Evolutionary conservation across 495 filamentous ascomycete species (phyloP), one percentile per base, ranked within the genome.

Genomic region (Penicillium turbatum): DNA sequence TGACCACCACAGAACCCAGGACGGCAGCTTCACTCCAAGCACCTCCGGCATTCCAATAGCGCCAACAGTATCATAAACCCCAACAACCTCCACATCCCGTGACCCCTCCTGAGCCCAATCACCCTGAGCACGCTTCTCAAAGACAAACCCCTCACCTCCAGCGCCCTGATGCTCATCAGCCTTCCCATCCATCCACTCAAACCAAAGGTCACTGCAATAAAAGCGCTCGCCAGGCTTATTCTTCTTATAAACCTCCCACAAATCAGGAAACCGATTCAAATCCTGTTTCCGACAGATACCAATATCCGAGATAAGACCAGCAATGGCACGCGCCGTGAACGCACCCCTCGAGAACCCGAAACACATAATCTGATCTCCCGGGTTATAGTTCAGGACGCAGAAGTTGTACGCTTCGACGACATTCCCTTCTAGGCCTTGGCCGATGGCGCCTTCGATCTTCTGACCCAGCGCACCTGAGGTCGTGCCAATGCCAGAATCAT

Each of bases 11-110:
- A 19, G 9, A 3, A 26, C 19, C 15, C 39, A 46, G 1, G 48
- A 46, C 2, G 60, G 56, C 3, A 63, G 24, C 26, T 62, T 62
- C 6, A 65, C 15, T 2, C 63, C 60, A 2, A 65, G 16, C 1
- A 65, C 56, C 30, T 56, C 59, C 1, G 62, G 62, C 53, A 65
- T 60, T 24, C 62, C 63, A 42, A 65, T 46, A 16, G 60, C 43
- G 10, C 78, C 82, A 7, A 86, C 83, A 0, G 82, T 86, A 57
- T 86, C 82, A 68, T 70, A 86, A 4, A 84, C 81, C 15, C 75
- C 82, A 29, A 85, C 71, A 3, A 76, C 69, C 51, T 78, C 72
- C 53, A 86, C 72, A 6, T 55, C 44, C 12, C 56, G 43, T 2
- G 56, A 55, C 1, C 56, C 60, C 6, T 60, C 48, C 16, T 59